A percentile compares a stretch with the other conserved stretches of the same genome.
Evolutionary conservation across 2,329 filamentous ascomycete species (phyloP).

Genomic region (Clarireedia paspali): DNA sequence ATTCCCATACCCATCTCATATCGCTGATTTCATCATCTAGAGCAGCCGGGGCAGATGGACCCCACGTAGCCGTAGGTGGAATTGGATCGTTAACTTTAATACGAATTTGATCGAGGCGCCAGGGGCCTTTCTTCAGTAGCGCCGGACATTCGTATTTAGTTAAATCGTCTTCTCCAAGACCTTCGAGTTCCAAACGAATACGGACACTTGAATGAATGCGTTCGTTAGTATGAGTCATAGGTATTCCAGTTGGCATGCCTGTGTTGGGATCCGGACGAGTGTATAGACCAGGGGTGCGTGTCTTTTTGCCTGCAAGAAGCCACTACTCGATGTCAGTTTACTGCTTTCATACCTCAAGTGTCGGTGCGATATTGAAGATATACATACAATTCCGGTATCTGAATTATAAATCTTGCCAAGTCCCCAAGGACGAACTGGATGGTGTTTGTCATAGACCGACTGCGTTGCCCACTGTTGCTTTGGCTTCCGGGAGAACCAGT

Average conservation of each 20-base stretch:
- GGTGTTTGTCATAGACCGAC: conserved; percentile 40
- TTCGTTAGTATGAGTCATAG: conserved; percentile 33
- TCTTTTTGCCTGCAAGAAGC: conserved; percentile 36
- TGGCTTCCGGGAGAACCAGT: conserved; percentile 14
- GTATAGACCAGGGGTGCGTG: conserved; percentile 31
- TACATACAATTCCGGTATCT: conserved; percentile 16
- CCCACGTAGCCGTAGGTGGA: conserved; percentile 29
- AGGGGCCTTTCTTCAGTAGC: conserved; percentile 22
- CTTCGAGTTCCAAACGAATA: conserved; percentile 29
- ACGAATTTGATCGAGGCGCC: conserved; percentile 19
- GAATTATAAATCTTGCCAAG: conserved; percentile 30
- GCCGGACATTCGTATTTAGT: conserved; percentile 32
- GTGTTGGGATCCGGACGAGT: conserved; percentile 32
- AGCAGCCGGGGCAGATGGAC: conserved; percentile 21
- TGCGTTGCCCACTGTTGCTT: conserved; percentile 37
- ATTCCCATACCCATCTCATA: conserved; percentile 48
- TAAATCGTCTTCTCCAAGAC: conserved; percentile 31
- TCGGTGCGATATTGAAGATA: conserved; percentile 18
- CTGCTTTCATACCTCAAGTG: not conserved
- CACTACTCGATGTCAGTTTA: conserved; percentile 2
- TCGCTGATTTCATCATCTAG: conserved; percentile 20
- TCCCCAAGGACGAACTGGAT: conserved; percentile 33
- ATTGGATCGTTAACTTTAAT: conserved; percentile 27
- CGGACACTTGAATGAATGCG: conserved; percentile 31
- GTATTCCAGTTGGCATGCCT: conserved; percentile 31